Evolutionary conservation across 1,284 basidiomycete species (phyloP), one percentile per base, ranked within the genome.

Genomic region (Termitomyces sp.): DNA sequence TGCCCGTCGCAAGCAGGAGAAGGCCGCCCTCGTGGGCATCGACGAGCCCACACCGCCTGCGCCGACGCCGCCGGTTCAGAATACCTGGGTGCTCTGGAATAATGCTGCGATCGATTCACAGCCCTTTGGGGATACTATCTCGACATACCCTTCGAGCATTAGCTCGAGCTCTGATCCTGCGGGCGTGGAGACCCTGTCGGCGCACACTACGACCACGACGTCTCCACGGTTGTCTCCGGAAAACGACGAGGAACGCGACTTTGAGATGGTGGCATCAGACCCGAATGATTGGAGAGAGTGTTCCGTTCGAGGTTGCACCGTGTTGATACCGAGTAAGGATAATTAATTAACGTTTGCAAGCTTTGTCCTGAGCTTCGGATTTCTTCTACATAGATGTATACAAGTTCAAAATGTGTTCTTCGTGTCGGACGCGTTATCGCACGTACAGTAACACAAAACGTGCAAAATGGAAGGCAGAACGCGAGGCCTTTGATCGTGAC

Each of bases 301-400:
- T 58, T 78, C 80, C 5, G 77, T 82, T 57, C 81, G 79, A 62
- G 80, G 80, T 15, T 82, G 81, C 65, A 80, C 77, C 61, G 67
- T 67, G 2, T 62, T 74, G 51, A 67, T 75, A 17, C 60, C 64
- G 40, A 62, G 67, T 67, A 52, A 28, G 57, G 21, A 31, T 52
- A 46, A 33, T 50, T 45, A 39, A 19, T 39, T 39, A 4, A 17
- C 17, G 10, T 39, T 19, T 36, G 13, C 6, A 4, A 4, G 5
- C 34, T 36, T 9, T 39, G 17, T 10, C n/a, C 36, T 38, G 36
- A 38, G 44, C 31, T 28, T n/a, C 15, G 24, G 7, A 8, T 13
- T 17, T 2, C 40, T 47, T 10, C 31, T 50, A 31, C 31, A 10
- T 67, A 62, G 76, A 64, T 5, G 70, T 67, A 15, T 79, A 78